phyloP scores from a whole-genome alignment of 768 basidiomycete genomes.

The Tulasnella sp. region DNA sequence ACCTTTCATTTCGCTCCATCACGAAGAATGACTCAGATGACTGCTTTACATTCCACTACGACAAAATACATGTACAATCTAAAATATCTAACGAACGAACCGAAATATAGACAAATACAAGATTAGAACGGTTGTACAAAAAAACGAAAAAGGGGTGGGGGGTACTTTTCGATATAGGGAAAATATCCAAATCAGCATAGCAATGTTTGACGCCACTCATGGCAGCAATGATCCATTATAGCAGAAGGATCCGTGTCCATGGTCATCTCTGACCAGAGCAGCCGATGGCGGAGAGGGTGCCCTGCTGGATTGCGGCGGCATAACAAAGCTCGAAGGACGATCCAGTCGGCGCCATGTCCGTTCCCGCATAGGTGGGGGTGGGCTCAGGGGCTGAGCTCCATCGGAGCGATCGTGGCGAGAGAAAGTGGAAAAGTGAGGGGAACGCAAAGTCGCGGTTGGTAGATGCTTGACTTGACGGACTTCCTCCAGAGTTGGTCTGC shows the following conservation, averaged over 20 bases:
- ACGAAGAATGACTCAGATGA: slow-evolving; percentile 4
- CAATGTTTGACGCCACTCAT: neutral
- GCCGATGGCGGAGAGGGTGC: neutral
- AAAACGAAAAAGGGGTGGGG: neutral
- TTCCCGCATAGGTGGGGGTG: neutral
- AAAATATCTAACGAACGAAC: neutral
- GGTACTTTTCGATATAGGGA: neutral
- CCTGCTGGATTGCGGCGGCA: neutral
- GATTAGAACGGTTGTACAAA: neutral
- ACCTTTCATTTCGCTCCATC: neutral
- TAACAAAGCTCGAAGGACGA: neutral
- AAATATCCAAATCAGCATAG: neutral
- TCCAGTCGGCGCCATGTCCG: neutral
- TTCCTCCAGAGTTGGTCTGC: neutral
- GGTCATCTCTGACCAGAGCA: neutral
- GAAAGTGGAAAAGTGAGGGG: neutral
- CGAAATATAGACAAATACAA: neutral
- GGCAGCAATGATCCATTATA: neutral
- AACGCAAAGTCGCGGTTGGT: neutral
- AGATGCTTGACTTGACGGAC: slow-evolving; percentile 1
- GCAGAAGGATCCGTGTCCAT: neutral
- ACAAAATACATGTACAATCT: neutral
- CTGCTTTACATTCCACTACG: neutral
- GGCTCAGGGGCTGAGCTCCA: neutral
- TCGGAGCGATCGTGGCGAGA: neutral